Base-by-base conservation (phyloP, 2,329 filamentous ascomycete genomes). In the Colletotrichum graminicola region DNA sequence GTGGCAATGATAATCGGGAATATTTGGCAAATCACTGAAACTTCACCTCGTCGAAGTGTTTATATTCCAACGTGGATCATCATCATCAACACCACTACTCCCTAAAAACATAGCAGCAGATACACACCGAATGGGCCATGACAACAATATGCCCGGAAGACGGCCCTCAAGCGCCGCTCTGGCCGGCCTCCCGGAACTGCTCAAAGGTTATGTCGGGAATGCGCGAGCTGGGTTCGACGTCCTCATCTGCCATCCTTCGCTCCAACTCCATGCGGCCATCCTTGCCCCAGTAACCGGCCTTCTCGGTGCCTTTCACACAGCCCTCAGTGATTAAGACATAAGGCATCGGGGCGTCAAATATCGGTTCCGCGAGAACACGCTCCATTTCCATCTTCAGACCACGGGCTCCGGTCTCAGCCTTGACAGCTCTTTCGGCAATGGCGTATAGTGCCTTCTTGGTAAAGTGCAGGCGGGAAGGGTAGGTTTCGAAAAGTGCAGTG, bases 311-410 rank as follows among this genome's bases (percentile, higher is more conserved):
- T 26, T 84, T 84, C 1, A 93, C 91, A 41, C 91, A 92, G 1
- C 84, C 87, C 77, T 94, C 91, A 0, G 92, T 93, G 52, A 95
- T 89, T 11, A 94, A 85, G 1, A 94, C 91, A 75, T 92, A 93
- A 29, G 92, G 89, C 74, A 92, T 91, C 5, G 93, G 93, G 0
- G 92, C 91, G 76, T 94, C 92, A 78, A 94, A 95, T 88, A 95
- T 95, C 41, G 93, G 90, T 79, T 95, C 93, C 4, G 90, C 91
- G 14, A 95, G 84, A 10, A 95, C 89, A 2, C 91, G 88, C 80
- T 95, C 93, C 87, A 95, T 91, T 77, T 94, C 92, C 79, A 93
- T 94, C 76, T 94, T 91, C 21, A 96, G 82, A 0, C 91, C 93
- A 47, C 93, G 87, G 1, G 93, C 93, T 3, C 96, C 96, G 0